phyloP scores from a whole-genome alignment of 2,329 filamentous ascomycete species.

The Teratosphaeria destructans region DNA sequence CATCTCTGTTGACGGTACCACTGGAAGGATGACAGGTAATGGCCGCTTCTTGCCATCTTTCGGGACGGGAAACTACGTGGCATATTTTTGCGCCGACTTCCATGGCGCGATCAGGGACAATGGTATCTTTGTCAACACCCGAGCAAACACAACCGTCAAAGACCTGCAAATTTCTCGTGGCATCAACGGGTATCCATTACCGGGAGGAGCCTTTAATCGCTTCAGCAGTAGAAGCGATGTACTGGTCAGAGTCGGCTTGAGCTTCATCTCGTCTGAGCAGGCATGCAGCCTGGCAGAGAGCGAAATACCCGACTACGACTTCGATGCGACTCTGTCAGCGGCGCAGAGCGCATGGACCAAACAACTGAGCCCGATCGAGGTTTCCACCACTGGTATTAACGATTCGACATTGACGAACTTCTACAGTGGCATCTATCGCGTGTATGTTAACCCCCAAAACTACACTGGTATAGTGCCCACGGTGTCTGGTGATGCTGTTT shows the following conservation, averaged over 20 bases:
- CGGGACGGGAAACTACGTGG: conserved; percentile 46
- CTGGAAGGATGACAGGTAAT: conserved; percentile 47
- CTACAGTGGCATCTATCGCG: conserved; percentile 42
- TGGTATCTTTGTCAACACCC: conserved; percentile 43
- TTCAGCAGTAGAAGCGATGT: conserved; percentile 37
- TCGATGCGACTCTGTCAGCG: conserved; percentile 39
- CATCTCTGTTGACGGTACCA: conserved; percentile 42
- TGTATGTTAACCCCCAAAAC: conserved; percentile 36
- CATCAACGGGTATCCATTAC: conserved; percentile 31
- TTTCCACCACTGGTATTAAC: conserved; percentile 28
- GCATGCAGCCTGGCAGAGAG: conserved; percentile 49
- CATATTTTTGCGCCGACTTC: conserved; percentile 53
- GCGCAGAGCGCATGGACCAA: conserved; percentile 30
- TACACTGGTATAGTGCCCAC: conserved; percentile 36
- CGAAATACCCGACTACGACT: conserved; percentile 54
- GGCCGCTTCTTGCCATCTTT: conserved; percentile 52
- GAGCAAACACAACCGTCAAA: conserved; percentile 36
- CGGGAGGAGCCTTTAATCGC: conserved; percentile 29
- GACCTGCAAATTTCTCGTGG: conserved; percentile 23
- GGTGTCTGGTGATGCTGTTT: conserved; percentile 10
- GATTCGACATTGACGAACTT: conserved; percentile 17
- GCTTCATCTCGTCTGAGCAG: conserved; percentile 51
- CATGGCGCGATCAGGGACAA: conserved; percentile 37
- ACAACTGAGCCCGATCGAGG: conserved; percentile 29
- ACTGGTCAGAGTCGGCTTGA: conserved; percentile 51